phyloP scores from a whole-genome alignment of 2,329 filamentous ascomycete species.

The Diatrype stigma region DNA sequence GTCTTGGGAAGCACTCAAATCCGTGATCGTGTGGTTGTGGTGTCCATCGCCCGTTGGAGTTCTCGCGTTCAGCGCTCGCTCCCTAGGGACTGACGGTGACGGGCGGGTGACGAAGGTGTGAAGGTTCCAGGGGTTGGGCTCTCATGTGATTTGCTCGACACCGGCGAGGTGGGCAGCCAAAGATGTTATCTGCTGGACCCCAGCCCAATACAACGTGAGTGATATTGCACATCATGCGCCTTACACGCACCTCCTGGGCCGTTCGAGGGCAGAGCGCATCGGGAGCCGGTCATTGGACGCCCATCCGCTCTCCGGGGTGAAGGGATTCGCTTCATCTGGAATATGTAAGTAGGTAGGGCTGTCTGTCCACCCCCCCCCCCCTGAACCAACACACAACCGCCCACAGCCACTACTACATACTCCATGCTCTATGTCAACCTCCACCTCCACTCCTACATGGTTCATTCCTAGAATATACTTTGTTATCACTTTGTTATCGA shows the following conservation, averaged over 20 bases:
- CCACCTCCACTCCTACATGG: neutral
- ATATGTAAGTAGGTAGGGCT: neutral
- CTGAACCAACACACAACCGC: neutral
- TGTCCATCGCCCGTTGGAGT: neutral
- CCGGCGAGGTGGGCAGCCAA: neutral
- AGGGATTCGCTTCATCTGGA: neutral
- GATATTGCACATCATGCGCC: neutral
- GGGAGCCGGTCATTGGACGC: neutral
- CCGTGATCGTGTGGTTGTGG: neutral
- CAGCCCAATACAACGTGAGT: neutral
- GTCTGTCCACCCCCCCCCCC: neutral
- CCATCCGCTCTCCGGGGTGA: neutral
- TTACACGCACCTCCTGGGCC: neutral
- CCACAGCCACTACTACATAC: neutral
- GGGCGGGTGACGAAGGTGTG: neutral
- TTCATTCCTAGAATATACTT: neutral
- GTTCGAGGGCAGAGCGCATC: neutral
- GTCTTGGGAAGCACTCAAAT: too few relatives aligned
- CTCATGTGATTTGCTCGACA: slow-evolving; percentile 1
- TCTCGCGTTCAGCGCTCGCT: neutral
- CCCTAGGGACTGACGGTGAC: neutral
- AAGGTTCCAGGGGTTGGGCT: neutral
- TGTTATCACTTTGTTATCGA: too few relatives aligned
- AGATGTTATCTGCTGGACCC: neutral
- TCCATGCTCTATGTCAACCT: neutral